Conservation (phyloP, 257 asterid genomes). For the Avicennia marina region DNA sequence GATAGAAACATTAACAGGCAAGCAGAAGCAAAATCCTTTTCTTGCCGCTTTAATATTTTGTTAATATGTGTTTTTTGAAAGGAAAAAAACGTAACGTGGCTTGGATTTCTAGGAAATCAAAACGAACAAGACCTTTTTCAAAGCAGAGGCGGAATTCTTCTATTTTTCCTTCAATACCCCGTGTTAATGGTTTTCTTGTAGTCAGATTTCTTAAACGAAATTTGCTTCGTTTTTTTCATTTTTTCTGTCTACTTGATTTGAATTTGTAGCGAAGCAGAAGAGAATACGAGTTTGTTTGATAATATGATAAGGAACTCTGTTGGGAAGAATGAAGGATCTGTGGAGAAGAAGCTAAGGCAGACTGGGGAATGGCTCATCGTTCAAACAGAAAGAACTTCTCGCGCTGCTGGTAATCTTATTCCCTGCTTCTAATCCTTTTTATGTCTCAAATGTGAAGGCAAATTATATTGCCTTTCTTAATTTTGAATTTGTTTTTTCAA, state of each 20-base stretch:
- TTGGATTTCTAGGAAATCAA: too few species aligned
- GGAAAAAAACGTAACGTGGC: too few species aligned
- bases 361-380: constrained; percentile 66
- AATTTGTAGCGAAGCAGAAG: constrained; percentile 32
- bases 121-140: too few species aligned
- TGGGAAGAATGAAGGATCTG: constrained; percentile 54
- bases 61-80: too few species aligned
- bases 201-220: too few species aligned
- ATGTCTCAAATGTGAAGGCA: not conserved
- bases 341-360: constrained; percentile 74
- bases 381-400: constrained; percentile 39
- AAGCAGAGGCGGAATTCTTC: too few species aligned
- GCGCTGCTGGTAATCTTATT: constrained; percentile 40
- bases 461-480: not conserved
- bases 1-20: constrained; percentile 52
- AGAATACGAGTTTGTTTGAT: constrained; percentile 34
- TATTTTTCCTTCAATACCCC: too few species aligned
- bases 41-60: too few species aligned
- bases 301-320: constrained; percentile 36
- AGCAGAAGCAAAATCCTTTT: not conserved
- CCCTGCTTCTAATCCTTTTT: not conserved
- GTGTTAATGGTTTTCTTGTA: too few species aligned
- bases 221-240: too few species aligned
- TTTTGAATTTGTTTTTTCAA: not conserved
- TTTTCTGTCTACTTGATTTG: not conserved